These are phyloP conservation scores for Macrophomina phaseolina DNA, from an alignment of 2,329 filamentous ascomycete genomes.

Conservation along the genomic window DNA sequence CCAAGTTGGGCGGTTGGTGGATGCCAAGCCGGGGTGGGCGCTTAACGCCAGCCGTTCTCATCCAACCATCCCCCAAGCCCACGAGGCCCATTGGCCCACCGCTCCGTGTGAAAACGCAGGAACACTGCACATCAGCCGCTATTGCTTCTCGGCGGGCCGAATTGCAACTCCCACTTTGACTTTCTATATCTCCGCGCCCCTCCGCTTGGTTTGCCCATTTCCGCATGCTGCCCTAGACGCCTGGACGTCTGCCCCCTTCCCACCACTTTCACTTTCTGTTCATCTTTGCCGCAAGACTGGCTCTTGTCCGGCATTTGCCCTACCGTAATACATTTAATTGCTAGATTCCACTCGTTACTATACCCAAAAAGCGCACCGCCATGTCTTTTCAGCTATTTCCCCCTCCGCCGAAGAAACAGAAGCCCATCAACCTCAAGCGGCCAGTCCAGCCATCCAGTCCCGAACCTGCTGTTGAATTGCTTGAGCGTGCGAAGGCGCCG, in stretches of 20 bases:
- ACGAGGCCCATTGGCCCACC: conserved; percentile 7
- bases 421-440: conserved; percentile 41
- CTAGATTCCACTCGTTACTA: conserved; percentile 9
- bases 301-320: conserved; percentile 10
- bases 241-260: conserved; percentile 8
- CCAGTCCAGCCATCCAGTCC: conserved; percentile 38
- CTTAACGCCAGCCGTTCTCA: conserved; percentile 15
- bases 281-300: conserved; percentile 19
- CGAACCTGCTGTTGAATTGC: conserved; percentile 38
- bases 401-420: conserved; percentile 41
- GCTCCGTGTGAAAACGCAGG: conserved; percentile 14
- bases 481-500: conserved; percentile 40
- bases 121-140: conserved; percentile 34
- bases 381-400: conserved; percentile 45
- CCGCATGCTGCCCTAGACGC: not conserved
- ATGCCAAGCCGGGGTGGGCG: conserved; percentile 20
- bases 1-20: conserved; percentile 13
- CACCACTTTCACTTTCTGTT: conserved; percentile 4
- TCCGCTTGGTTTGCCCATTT: not conserved
- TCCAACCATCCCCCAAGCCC: conserved; percentile 7
- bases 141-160: conserved; percentile 35
- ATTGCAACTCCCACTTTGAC: conserved; percentile 1
- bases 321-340: conserved; percentile 24
- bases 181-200: conserved; percentile 18
- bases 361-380: not conserved